Evolutionary conservation across 2,329 filamentous ascomycete genomes (phyloP), one percentile per base, ranked within the genome.

Genomic region (Stromatinia cepivora): DNA sequence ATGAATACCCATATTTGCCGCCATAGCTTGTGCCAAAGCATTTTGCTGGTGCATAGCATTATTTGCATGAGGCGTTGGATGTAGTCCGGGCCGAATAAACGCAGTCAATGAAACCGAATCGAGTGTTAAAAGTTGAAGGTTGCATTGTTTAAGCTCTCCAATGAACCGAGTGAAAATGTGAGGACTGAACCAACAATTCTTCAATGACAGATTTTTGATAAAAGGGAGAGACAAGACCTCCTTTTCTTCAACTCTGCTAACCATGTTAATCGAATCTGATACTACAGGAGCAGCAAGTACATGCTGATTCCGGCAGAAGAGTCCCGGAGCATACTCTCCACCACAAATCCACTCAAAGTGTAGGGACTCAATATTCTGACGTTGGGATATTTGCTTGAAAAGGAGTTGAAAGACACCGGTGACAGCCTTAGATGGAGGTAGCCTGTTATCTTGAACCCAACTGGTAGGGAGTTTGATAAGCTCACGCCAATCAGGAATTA

Each of bases 131-230:
- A 82, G 83, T 71, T 84, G 81, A 17, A 92, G 78, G 2, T 78
- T 81, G 10, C 79, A 76, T 7, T 79, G 75, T 28, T 82, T 81
- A 77, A 88, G 85, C 6, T 78, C 76, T 3, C 80, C 79, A 70
- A 88, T 79, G 65, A 88, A 82, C 15, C 82, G 80, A 45, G 84
- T 75, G 45, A 92, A 81, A 1, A 87, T 81, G 53, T 84, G 81
- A 0, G 90, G 89, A 3, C 85, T 84, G 17, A 87, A 80, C 88
- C 89, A 92, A 79, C 89, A 91, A 74, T 92, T 92, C 73, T 86
- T 86, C 11, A 92, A 80, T 0, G 85, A 88, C 3, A 92, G 78
- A 63, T 87, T 81, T 70, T 86, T 81, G 34, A 92, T 77, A 73
- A 86, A 78, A 4, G 85, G 86, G 57, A 92, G 82, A 1, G 78